These are phyloP conservation scores for Acrodontium crateriforme DNA, from an alignment of 2,329 filamentous ascomycete species.

Conservation along the genomic window DNA sequence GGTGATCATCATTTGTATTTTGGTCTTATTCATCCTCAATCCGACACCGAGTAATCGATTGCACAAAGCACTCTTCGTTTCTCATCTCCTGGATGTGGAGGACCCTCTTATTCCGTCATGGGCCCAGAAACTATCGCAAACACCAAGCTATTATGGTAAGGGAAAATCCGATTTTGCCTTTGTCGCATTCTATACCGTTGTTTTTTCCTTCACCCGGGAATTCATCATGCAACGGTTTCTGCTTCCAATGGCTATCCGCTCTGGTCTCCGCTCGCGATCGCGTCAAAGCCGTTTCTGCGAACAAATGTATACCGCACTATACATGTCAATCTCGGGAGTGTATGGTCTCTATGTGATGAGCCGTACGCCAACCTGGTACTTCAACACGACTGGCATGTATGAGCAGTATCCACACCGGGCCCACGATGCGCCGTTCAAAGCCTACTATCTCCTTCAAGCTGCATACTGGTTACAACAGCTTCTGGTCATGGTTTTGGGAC, in stretches of 20 bases:
- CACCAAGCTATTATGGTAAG: constrained; percentile 64
- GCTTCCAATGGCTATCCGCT: constrained; percentile 56
- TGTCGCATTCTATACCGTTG: constrained; percentile 75
- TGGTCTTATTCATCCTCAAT: constrained; percentile 58
- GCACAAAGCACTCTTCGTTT: constrained; percentile 74
- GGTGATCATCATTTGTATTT: constrained; percentile 48
- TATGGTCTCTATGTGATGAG: constrained; percentile 84
- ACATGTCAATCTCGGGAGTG: constrained; percentile 72
- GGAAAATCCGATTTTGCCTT: constrained; percentile 74
- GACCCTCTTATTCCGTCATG: constrained; percentile 19
- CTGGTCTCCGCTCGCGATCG: constrained; percentile 53
- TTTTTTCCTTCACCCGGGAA: constrained; percentile 85
- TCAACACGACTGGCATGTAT: constrained; percentile 84
- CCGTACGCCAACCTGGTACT: constrained; percentile 86
- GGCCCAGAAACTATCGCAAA: constrained; percentile 32
- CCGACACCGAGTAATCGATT: constrained; percentile 67
- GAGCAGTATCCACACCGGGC: constrained; percentile 72
- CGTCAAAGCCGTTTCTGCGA: constrained; percentile 94
- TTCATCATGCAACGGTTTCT: constrained; percentile 90
- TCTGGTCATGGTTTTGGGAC: constrained; percentile 69
- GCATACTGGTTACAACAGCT: constrained; percentile 94
- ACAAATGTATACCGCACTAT: constrained; percentile 84
- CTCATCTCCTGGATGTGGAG: constrained; percentile 51
- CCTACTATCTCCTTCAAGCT: constrained; percentile 89
- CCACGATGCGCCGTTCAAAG: constrained; percentile 73